These are phyloP conservation scores for Aspergillus cavernicola DNA, from an alignment of 495 filamentous ascomycete species.

Conservation along the genomic window DNA sequence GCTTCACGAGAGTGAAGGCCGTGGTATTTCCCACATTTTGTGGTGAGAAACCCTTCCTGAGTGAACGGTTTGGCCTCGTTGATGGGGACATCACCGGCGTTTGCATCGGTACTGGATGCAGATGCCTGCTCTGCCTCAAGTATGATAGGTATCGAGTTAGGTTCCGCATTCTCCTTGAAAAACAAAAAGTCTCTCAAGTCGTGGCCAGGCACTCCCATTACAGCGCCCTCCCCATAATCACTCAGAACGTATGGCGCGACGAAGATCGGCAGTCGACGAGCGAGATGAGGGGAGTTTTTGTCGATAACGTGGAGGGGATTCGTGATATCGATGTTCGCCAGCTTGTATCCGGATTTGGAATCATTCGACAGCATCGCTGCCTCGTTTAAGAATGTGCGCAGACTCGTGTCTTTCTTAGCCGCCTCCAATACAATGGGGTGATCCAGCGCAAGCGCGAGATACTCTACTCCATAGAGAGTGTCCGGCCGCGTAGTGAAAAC, in stretches of 20 bases:
- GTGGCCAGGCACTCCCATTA: slow-evolving; percentile 90
- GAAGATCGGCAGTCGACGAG: slow-evolving; percentile 65
- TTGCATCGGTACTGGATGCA: slow-evolving; percentile 28
- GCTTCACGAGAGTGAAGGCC: slow-evolving; percentile 60
- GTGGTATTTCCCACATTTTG: slow-evolving; percentile 42
- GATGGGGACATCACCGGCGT: slow-evolving; percentile 32
- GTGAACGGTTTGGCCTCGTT: slow-evolving; percentile 38
- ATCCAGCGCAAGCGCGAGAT: slow-evolving; percentile 70
- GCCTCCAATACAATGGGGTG: slow-evolving; percentile 66
- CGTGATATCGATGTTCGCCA: slow-evolving; percentile 56
- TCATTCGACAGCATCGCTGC: slow-evolving; percentile 60
- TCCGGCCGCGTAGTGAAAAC: slow-evolving; percentile 83
- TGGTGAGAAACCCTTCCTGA: slow-evolving; percentile 44
- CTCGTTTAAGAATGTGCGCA: slow-evolving; percentile 64
- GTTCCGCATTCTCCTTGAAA: slow-evolving; percentile 65
- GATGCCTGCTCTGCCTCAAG: slow-evolving; percentile 30
- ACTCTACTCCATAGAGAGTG: slow-evolving; percentile 80
- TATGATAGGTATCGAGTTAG: slow-evolving; percentile 47
- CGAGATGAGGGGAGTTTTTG: slow-evolving; percentile 44
- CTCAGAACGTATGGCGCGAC: slow-evolving; percentile 82
- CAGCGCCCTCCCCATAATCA: slow-evolving; percentile 82
- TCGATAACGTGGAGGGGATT: slow-evolving; percentile 62
- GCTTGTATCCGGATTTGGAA: slow-evolving; percentile 69
- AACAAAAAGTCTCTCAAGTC: slow-evolving; percentile 74
- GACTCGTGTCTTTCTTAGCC: slow-evolving; percentile 53